A percentile compares a stretch with the other conserved stretches of the same genome.
Evolutionary conservation across 164 flowering plant species (phyloP).

Genomic region (Umbellularia californica): DNA sequence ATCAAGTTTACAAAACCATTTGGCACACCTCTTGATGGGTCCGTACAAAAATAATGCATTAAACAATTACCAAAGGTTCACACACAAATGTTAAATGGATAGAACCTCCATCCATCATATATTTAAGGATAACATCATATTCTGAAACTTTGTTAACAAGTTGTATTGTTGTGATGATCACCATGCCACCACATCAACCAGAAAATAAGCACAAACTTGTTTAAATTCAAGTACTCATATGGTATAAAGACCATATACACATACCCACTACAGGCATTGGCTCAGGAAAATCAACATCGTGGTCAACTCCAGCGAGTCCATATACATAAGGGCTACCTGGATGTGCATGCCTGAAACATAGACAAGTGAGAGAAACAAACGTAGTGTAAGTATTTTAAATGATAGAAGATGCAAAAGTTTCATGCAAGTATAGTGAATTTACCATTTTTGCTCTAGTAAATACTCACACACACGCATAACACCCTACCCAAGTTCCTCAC

Average conservation of each 20-base stretch:
- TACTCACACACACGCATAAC: too few species aligned
- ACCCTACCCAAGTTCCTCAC: too few species aligned
- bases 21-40: too few species aligned
- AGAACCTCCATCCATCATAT: too few species aligned
- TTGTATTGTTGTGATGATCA: too few species aligned
- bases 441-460: too few species aligned
- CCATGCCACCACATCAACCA: neutral
- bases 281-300: slow-evolving; percentile 95
- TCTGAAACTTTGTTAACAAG: too few species aligned
- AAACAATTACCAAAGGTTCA: too few species aligned
- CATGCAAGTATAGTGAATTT: neutral
- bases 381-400: neutral
- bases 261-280: slow-evolving; percentile 99
- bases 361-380: neutral
- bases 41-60: too few species aligned
- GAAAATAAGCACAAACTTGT: neutral
- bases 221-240: neutral
- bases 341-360: slow-evolving; percentile 81
- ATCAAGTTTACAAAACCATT: too few species aligned
- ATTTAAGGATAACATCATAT: too few species aligned
- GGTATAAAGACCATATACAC: neutral
- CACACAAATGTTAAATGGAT: too few species aligned
- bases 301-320: slow-evolving; percentile 90
- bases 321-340: slow-evolving; percentile 98
- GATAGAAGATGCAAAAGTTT: neutral